Conservation (phyloP, 768 basidiomycete species). For the Boletus subparvulus region DNA sequence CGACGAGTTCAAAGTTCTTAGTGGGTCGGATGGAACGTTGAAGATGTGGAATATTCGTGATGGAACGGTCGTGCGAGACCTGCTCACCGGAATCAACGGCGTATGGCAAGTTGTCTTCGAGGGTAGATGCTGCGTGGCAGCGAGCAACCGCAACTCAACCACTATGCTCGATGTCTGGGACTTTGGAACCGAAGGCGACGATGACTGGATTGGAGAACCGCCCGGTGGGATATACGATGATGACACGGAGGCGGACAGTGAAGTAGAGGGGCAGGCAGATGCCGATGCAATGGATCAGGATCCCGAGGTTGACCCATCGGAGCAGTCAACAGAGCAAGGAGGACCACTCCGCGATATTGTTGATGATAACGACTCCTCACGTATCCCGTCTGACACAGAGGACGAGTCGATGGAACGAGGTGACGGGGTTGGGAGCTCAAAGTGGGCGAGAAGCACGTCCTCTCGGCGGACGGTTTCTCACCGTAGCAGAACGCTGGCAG, state of each 20-base stretch:
- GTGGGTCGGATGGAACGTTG: constrained; percentile 91
- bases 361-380: constrained; percentile 26
- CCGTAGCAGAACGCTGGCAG: constrained; percentile 16
- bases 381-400: constrained; percentile 29
- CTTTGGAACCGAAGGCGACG: constrained; percentile 71
- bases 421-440: constrained; percentile 29
- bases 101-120: constrained; percentile 99
- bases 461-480: constrained; percentile 17
- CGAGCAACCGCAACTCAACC: constrained; percentile 75
- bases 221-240: constrained; percentile 75
- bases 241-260: constrained; percentile 46
- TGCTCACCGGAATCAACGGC: constrained; percentile 87
- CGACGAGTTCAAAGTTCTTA: constrained; percentile 95
- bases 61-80: constrained; percentile 81
- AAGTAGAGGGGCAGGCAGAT: constrained; percentile 55
- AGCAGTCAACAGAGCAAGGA: constrained; percentile 29
- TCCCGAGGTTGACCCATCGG: constrained; percentile 38
- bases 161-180: constrained; percentile 91
- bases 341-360: constrained; percentile 28
- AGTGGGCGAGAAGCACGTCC: constrained; percentile 29
- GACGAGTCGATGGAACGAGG: constrained; percentile 34
- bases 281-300: constrained; percentile 75
- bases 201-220: constrained; percentile 83
- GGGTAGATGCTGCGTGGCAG: constrained; percentile 92
- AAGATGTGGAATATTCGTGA: constrained; percentile 98